phyloP scores from a whole-genome alignment of 306 rosid species.

The Fragaria nilgerrensis region DNA sequence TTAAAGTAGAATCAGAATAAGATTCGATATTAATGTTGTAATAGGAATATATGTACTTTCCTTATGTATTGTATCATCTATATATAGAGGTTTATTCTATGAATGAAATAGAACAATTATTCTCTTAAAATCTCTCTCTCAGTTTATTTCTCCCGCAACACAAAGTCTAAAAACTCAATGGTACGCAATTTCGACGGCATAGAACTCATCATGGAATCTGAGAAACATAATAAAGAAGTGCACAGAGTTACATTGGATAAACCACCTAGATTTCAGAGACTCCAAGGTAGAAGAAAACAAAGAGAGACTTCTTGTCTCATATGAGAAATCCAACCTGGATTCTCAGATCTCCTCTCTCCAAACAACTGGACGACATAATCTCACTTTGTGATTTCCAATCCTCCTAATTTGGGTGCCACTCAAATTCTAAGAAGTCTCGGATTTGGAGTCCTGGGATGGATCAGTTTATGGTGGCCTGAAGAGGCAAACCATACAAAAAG shows the following conservation, averaged over 20 bases:
- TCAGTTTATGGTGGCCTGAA: constrained; percentile 39
- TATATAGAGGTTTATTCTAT: no score
- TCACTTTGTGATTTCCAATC: neutral
- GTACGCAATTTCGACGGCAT: neutral
- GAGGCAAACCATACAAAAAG: constrained; percentile 16
- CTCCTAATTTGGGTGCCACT: constrained; percentile 26
- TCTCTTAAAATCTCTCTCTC: no score
- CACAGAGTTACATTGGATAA: neutral
- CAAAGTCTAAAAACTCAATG: no score
- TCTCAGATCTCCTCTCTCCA: constrained; percentile 22
- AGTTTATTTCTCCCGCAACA: no score
- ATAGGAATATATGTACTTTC: no score
- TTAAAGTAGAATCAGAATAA: no score
- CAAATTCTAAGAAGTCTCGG: constrained; percentile 25
- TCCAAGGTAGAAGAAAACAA: constrained; percentile 19
- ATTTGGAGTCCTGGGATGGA: constrained; percentile 33
- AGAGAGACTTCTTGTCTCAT: constrained; percentile 23
- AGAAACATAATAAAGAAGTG: neutral
- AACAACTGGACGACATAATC: constrained; percentile 26
- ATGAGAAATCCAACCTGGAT: constrained; percentile 39
- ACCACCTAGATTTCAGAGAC: neutral
- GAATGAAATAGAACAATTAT: no score
- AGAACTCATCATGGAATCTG: neutral
- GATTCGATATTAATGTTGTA: no score
- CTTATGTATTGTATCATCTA: no score